A percentile compares a stretch with the other conserved stretches of the same genome.
These are phyloP conservation scores for Schoenoplectus tabernaemontani DNA, from an alignment of 202 grass and related monocot species.

Conservation along the genomic window DNA sequence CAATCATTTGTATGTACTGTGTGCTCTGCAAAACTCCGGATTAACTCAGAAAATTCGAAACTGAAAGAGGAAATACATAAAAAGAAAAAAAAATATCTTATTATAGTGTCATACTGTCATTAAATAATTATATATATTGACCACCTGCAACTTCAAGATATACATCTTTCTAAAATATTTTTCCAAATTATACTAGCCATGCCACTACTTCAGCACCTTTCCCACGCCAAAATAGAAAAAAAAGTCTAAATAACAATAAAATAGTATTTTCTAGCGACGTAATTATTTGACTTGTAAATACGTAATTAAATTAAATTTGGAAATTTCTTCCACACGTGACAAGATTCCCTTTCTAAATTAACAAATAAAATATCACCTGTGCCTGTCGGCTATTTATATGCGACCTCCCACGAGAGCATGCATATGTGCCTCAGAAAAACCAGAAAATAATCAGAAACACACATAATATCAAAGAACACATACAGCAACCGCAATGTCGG, in stretches of 20 bases:
- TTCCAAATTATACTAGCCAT: neutral
- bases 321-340: neutral
- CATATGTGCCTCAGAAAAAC: no score
- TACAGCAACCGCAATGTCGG: neutral
- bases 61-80: no score
- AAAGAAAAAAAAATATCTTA: no score
- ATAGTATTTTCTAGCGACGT: neutral
- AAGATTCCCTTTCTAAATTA: neutral
- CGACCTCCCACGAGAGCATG: neutral
- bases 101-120: neutral
- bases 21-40: no score
- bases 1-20: no score
- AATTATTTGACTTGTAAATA: neutral
- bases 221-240: neutral
- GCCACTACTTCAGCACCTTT: conserved; percentile 1
- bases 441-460: neutral
- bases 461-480: neutral
- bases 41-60: no score
- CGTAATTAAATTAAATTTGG: neutral
- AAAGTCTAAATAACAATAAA: neutral
- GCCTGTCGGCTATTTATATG: neutral
- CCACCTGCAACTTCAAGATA: neutral
- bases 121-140: neutral
- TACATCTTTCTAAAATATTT: neutral
- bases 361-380: neutral